These are phyloP conservation scores for Suzukiozyma palmioleophila DNA, from an alignment of 1,139 yeast genomes.

Conservation along the genomic window DNA sequence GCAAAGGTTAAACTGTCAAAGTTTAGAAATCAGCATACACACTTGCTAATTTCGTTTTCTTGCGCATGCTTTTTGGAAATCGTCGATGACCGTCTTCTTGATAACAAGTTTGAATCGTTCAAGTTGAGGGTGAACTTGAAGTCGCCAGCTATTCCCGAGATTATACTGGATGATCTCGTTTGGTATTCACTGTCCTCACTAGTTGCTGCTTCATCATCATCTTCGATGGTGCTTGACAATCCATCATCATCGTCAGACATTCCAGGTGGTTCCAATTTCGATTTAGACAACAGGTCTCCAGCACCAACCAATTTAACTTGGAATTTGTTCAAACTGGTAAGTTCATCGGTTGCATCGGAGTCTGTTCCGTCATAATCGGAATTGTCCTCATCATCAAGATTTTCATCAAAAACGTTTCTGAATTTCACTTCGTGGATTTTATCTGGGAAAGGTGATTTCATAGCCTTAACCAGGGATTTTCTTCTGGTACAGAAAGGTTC, in stretches of 20 bases:
- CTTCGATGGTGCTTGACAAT: conserved; percentile 12
- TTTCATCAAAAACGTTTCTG: conserved; percentile 27
- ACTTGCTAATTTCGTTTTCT: conserved; percentile 1
- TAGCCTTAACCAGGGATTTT: conserved; percentile 10
- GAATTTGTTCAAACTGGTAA: conserved; percentile 13
- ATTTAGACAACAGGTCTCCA: conserved; percentile 1
- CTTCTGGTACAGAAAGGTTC: not conserved
- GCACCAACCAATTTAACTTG: conserved; percentile 4
- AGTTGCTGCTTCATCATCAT: conserved; percentile 16
- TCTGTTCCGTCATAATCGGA: conserved; percentile 19
- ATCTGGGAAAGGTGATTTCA: conserved; percentile 30
- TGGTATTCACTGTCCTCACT: conserved; percentile 16
- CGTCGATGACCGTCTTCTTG: conserved; percentile 31
- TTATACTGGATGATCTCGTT: conserved; percentile 42
- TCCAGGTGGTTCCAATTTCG: conserved; percentile 3
- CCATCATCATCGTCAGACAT: conserved; percentile 15
- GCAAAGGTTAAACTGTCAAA: no score
- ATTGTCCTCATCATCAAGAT: conserved; percentile 14
- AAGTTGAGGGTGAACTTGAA: conserved; percentile 41
- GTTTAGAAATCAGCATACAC: not conserved
- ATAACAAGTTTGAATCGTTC: conserved; percentile 39
- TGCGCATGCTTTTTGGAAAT: conserved; percentile 1
- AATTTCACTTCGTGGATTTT: conserved; percentile 19
- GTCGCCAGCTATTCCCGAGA: conserved; percentile 36
- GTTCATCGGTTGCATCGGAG: conserved; percentile 15